Conservation (phyloP, 768 basidiomycete genomes). For the Agaricus bisporus region DNA sequence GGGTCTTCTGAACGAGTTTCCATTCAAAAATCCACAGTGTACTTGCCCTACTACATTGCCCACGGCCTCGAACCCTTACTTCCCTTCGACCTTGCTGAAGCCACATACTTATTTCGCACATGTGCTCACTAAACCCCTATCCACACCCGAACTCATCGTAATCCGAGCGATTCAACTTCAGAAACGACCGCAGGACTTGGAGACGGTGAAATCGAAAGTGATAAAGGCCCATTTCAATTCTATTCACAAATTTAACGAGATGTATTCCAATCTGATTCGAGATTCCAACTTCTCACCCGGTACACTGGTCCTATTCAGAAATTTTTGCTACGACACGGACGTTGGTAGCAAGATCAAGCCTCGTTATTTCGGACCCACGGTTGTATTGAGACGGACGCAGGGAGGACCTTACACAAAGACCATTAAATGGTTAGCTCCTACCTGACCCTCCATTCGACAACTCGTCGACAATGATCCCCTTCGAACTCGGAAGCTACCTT, state of each 20-base stretch:
- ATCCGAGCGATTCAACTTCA: slow-evolving; percentile 19
- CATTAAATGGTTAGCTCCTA: no score
- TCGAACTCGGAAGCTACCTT: no score
- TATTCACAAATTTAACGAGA: no score
- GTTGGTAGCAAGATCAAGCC: slow-evolving; percentile 21
- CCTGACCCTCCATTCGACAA: no score
- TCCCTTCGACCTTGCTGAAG: slow-evolving; percentile 23
- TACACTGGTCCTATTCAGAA: slow-evolving; percentile 9
- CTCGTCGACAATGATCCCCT: no score
- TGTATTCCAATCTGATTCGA: no score
- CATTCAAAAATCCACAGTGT: slow-evolving; percentile 22
- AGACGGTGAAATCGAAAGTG: slow-evolving; percentile 14
- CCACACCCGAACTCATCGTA: slow-evolving; percentile 17
- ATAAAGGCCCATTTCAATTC: no score
- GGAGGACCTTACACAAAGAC: not conserved
- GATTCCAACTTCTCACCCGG: no score
- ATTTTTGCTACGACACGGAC: slow-evolving; percentile 21
- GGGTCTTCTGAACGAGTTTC: slow-evolving; percentile 26
- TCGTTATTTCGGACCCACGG: slow-evolving; percentile 24
- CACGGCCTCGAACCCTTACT: slow-evolving; percentile 28
- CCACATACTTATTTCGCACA: slow-evolving; percentile 13
- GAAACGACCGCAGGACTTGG: slow-evolving; percentile 18
- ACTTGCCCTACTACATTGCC: slow-evolving; percentile 28
- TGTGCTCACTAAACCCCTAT: not conserved
- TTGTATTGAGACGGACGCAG: no score